Base-by-base conservation (phyloP, 2,329 filamentous ascomycete genomes). In the Diaporthe nobilis region DNA sequence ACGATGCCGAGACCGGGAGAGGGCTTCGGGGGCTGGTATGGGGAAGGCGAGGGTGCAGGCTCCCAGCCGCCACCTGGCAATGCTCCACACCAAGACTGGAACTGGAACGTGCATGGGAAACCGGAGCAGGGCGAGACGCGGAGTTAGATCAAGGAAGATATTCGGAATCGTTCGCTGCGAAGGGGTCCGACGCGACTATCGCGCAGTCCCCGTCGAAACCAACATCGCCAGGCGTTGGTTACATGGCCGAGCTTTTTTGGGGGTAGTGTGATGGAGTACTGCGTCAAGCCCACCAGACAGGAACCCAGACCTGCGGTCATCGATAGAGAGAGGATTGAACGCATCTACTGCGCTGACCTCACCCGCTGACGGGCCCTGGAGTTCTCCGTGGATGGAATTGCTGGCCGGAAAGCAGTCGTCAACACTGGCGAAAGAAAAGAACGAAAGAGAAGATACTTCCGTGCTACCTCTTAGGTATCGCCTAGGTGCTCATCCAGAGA, bases 11-110 rank as follows among this genome's bases (percentile, higher is more conserved):
- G 72, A 51, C 63, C 68, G 25, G 70, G 70, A 39, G 75, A 67
- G 31, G 60, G 58, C 42, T 76, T 72, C 60, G 75, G 75, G 5
- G 44, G 60, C 44, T 76, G 75, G 75, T 75, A 75, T 31, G 57
- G 72, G 20, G 65, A 76, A 17, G 37, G 58, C 51, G 75, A 53
- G 12, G 63, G 71, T 31, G 37, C 58, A 13, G 44, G 28, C 20
- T 44, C 71, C 4, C 71, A 73, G 28, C 58, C 34, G 22, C 57
- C 42, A 5, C 34, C 58, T 10, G 44, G n/a, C 1, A 53, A 7
- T 20, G 70, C 70, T 20, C 28, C 42, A 13, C 55, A 72, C 20
- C 71, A 68, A 39, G 65, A 68, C 65, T 68, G 65, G 65, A 68
- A 68, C 47, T 68, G 65, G 65, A 68, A 68, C 25, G 47, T 49